Evolutionary conservation across 2,329 filamentous ascomycete species (phyloP), one percentile per base, ranked within the genome.

Genomic region (Hymenoscyphus salicellus): DNA sequence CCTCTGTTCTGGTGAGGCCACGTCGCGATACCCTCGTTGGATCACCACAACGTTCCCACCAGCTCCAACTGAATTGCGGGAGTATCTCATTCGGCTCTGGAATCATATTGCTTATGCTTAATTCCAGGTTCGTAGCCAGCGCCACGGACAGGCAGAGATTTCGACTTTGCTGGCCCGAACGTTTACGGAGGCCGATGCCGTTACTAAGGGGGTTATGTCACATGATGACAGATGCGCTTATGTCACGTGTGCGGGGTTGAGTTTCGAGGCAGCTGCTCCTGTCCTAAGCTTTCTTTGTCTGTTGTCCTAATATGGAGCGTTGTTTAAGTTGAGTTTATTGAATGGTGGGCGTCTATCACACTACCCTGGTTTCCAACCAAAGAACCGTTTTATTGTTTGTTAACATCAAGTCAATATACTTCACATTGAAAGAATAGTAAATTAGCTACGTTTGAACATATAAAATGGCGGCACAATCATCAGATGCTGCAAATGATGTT

Each of bases 1-100:
- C 63, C 65, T 67, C 62, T 67, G 62, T 67, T 67, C 63, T 63
- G 56, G 32, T 63, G 32, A 57, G 33, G 63, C 23, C 52, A 61
- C 30, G 49, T 43, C 38, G 58, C 49, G 49, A 32, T 49, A 26
- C 16, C 41, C 23, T 55, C 52, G 52, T 55, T 30, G 20, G 49
- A 43, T 43, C 52, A 61, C 41, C 11, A 52, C 58, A 17, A 20
- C 32, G 41, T 41, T n/a, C 36, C 41, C 41, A 61, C 43, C 41
- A 60, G 33, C 36, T 60, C 58, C 58, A 60, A 23, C 58, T 33
- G 32, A 26, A 43, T 52, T 61, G 59, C 59, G 59, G 20, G 28
- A 20, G 59, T 61, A 36, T 61, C 59, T 38, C 59, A 38, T 61
- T n/a, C 46, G 28, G 59, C 59, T 61, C 57, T 59, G 8, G 30